Evolutionary conservation across 2,329 filamentous ascomycete genomes (phyloP).

Genomic region (Cryphonectria nitschkei): DNA sequence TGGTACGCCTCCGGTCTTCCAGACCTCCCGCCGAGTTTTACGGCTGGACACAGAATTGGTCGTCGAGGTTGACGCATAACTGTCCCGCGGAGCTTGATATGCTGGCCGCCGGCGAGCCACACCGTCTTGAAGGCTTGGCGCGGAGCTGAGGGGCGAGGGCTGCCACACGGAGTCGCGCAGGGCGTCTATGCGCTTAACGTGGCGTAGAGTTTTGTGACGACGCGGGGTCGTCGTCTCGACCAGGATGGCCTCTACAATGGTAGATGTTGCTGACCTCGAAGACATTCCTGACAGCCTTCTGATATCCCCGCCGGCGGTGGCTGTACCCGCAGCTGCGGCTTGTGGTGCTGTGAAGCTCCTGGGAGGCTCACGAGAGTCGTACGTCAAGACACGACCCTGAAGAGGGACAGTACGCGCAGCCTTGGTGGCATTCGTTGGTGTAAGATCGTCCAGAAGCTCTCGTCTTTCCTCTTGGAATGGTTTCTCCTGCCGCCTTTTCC

Average conservation of each 20-base stretch:
- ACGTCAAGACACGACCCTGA: slow-evolving; percentile 45
- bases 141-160: slow-evolving; percentile 47
- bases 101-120: slow-evolving; percentile 26
- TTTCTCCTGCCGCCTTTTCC: slow-evolving; percentile 46
- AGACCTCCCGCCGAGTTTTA: slow-evolving; percentile 61
- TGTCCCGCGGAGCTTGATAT: slow-evolving; percentile 43
- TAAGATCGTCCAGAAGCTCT: slow-evolving; percentile 52
- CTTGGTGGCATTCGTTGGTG: slow-evolving; percentile 56
- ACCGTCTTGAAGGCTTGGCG: slow-evolving; percentile 38
- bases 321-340: slow-evolving; percentile 36
- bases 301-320: slow-evolving; percentile 45
- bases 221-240: slow-evolving; percentile 52
- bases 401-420: slow-evolving; percentile 53
- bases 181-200: slow-evolving; percentile 59
- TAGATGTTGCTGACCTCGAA: slow-evolving; percentile 57
- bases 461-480: slow-evolving; percentile 35
- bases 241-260: slow-evolving; percentile 61
- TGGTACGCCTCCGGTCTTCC: slow-evolving; percentile 63
- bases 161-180: slow-evolving; percentile 53
- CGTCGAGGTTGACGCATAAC: slow-evolving; percentile 53
- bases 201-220: slow-evolving; percentile 60
- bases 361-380: slow-evolving; percentile 41
- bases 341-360: slow-evolving; percentile 36
- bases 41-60: slow-evolving; percentile 55
- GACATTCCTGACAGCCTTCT: slow-evolving; percentile 59